Percentiles rank a stretch among this genome's conserved stretches.
Conservation (phyloP, 2,329 filamentous ascomycete species). For the Aspergillus fructus region DNA sequence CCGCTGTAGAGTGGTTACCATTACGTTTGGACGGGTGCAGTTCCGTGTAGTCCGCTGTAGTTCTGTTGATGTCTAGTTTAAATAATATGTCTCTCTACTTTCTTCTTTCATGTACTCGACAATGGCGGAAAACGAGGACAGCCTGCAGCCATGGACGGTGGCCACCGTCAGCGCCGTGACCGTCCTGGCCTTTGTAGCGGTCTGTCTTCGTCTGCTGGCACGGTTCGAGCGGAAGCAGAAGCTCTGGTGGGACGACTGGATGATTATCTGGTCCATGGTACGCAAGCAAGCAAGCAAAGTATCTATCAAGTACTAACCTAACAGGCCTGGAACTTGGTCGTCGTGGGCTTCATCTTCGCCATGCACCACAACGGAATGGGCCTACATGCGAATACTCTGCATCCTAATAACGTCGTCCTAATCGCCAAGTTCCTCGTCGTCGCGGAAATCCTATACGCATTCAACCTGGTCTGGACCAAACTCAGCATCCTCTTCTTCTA, state of each 20-base stretch:
- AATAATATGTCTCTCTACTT: no score
- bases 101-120: no score
- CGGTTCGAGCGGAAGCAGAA: constrained; percentile 44
- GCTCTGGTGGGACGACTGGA: constrained; percentile 54
- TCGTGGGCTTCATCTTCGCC: constrained; percentile 50
- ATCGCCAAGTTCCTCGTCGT: constrained; percentile 35
- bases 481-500: constrained; percentile 27
- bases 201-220: constrained; percentile 44
- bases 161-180: constrained; percentile 45
- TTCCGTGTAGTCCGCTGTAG: no score
- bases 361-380: constrained; percentile 52
- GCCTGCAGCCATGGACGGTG: constrained; percentile 47
- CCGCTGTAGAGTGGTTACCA: no score
- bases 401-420: constrained; percentile 31
- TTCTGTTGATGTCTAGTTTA: no score
- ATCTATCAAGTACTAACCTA: background rate
- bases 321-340: constrained; percentile 28
- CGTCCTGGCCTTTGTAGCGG: constrained; percentile 39
- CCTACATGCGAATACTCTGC: constrained; percentile 41
- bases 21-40: no score
- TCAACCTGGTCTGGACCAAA: constrained; percentile 30
- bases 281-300: no score
- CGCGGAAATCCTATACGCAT: constrained; percentile 42
- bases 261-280: constrained; percentile 52
- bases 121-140: constrained; percentile 13